Conservation (phyloP, 805 yeast genomes). For the Wickerhamomyces sydowiorum region DNA sequence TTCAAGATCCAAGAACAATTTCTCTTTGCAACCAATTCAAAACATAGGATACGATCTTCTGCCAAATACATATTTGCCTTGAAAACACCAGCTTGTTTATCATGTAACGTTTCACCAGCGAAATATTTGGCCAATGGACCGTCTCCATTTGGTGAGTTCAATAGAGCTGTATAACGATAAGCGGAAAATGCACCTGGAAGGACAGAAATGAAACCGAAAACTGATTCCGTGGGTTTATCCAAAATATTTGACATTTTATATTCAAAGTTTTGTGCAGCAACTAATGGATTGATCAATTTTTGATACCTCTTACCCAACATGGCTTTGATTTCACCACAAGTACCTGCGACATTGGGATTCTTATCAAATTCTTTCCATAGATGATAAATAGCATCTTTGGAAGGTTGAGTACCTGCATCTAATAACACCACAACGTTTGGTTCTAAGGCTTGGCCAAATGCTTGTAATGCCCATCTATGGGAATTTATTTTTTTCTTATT, state of each 20-base stretch:
- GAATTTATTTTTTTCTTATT: constrained; percentile 90
- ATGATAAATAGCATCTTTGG: constrained; percentile 76
- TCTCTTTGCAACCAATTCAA: constrained; percentile 87
- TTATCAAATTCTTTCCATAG: constrained; percentile 82
- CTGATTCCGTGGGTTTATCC: constrained; percentile 94
- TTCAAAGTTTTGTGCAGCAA: constrained; percentile 96
- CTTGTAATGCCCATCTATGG: constrained; percentile 95
- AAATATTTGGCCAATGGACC: constrained; percentile 88
- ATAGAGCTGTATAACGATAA: constrained; percentile 76
- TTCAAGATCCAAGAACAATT: constrained; percentile 69
- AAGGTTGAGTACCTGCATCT: constrained; percentile 94
- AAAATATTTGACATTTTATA: constrained; percentile 92
- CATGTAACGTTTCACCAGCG: constrained; percentile 80
- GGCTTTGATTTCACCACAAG: constrained; percentile 95
- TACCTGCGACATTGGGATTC: constrained; percentile 85
- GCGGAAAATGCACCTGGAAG: constrained; percentile 97
- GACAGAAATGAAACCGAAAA: constrained; percentile 91
- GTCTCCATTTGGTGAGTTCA: constrained; percentile 59
- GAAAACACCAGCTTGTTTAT: constrained; percentile 71
- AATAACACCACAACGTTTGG: constrained; percentile 81
- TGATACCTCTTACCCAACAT: constrained; percentile 60
- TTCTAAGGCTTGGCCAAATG: constrained; percentile 74
- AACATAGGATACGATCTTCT: constrained; percentile 92
- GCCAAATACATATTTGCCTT: constrained; percentile 96
- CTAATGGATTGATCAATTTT: constrained; percentile 72